phyloP scores from a whole-genome alignment of 345 rosid genomes.

The Eucalyptus cloeziana region DNA sequence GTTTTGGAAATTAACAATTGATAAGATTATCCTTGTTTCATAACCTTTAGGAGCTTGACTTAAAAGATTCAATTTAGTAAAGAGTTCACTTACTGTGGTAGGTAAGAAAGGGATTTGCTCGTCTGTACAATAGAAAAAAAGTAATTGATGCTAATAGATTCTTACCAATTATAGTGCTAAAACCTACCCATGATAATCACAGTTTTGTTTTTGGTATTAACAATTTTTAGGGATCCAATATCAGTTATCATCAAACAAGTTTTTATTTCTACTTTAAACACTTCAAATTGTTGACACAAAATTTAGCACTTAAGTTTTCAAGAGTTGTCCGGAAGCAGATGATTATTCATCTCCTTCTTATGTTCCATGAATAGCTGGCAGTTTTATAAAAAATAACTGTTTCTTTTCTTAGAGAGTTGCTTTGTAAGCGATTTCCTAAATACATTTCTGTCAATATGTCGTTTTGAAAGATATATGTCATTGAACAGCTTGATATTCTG shows the following conservation, averaged over 20 bases:
- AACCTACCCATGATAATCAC: not conserved
- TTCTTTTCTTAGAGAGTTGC: not conserved
- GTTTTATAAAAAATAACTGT: not conserved
- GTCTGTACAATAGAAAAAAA: not conserved
- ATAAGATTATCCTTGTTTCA: not conserved
- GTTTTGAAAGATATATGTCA: not conserved
- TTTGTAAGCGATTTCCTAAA: not conserved
- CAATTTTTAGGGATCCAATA: not conserved
- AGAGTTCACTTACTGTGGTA: not conserved
- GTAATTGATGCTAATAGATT: not conserved
- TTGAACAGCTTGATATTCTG: not conserved
- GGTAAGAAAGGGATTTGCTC: not conserved
- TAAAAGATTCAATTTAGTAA: not conserved
- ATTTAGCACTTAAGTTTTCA: not conserved
- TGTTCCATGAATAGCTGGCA: not conserved
- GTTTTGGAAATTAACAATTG: not conserved
- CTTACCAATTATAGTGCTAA: not conserved
- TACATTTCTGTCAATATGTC: not conserved
- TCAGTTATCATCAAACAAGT: not conserved
- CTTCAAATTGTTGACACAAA: not conserved
- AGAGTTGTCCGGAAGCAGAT: not conserved
- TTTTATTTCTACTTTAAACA: not conserved
- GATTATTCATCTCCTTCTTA: not conserved
- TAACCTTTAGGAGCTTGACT: not conserved
- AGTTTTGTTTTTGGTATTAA: not conserved